Evolutionary conservation across 2,329 filamentous ascomycete genomes (phyloP).

Genomic region (Metarhizium guizhouense): DNA sequence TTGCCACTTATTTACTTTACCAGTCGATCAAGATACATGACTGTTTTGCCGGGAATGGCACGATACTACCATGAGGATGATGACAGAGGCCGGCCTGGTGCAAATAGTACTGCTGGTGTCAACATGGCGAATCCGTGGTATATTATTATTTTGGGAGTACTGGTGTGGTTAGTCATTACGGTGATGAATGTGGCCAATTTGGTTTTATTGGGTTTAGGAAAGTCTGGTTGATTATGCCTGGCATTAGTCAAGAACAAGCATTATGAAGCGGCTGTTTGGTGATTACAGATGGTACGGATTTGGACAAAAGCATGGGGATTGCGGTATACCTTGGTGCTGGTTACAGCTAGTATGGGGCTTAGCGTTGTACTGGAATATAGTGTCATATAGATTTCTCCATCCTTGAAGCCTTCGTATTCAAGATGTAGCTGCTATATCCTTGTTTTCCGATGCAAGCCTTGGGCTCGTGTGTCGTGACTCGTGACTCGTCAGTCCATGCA

Average conservation of each 20-base stretch:
- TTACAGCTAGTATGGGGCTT: too few relatives aligned
- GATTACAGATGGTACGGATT: background rate
- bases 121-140: slow-evolving; percentile 69
- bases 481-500: too few relatives aligned
- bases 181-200: slow-evolving; percentile 73
- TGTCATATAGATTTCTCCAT: too few relatives aligned
- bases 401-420: too few relatives aligned
- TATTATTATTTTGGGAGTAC: slow-evolving; percentile 40
- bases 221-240: background rate
- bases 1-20: slow-evolving; percentile 83
- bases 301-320: too few relatives aligned
- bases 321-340: too few relatives aligned
- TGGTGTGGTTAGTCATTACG: slow-evolving; percentile 67
- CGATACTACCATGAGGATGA: slow-evolving; percentile 22
- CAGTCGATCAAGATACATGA: slow-evolving; percentile 72
- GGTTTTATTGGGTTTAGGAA: slow-evolving; percentile 46
- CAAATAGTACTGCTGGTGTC: slow-evolving; percentile 15
- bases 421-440: too few relatives aligned
- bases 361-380: too few relatives aligned
- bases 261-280: background rate
- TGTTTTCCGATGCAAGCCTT: too few relatives aligned
- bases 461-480: too few relatives aligned
- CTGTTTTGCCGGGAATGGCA: slow-evolving; percentile 42
- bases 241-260: background rate
- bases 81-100: slow-evolving; percentile 6